Evolutionary conservation across 306 rosid species (phyloP).

Genomic region (Castanea sativa): DNA sequence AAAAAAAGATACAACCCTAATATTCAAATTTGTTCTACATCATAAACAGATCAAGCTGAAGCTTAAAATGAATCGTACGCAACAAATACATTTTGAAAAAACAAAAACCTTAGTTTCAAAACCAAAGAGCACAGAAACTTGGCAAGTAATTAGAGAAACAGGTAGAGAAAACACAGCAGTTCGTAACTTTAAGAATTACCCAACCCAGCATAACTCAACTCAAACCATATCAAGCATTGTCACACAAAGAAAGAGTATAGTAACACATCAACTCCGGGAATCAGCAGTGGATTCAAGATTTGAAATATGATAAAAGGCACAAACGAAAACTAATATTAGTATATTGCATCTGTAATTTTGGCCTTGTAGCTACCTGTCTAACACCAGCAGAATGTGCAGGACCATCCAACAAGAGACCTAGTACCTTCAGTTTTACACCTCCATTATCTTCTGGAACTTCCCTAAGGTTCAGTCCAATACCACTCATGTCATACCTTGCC

Average conservation of each 20-base stretch:
- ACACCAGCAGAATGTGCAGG: conserved; percentile 93
- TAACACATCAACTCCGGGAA: conserved; percentile 8
- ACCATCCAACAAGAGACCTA: conserved; percentile 80
- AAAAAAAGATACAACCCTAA: no score
- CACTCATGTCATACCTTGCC: conserved; percentile 99
- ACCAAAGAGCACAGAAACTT: not conserved
- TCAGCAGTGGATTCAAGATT: not conserved
- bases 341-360: conserved; percentile 7
- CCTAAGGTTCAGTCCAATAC: conserved; percentile 94
- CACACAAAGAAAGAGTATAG: not conserved
- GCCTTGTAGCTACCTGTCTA: conserved; percentile 66
- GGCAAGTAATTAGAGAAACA: not conserved
- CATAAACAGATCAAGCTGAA: not conserved
- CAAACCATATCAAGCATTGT: not conserved
- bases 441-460: conserved; percentile 82
- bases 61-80: not conserved
- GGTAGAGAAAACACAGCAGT: not conserved
- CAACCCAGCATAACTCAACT: not conserved
- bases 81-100: not conserved
- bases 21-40: not conserved
- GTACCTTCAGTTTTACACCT: conserved; percentile 58
- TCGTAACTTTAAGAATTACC: not conserved
- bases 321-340: not conserved
- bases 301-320: not conserved
- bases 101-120: not conserved